Percentiles rank a stretch among this genome's conserved stretches.
phyloP scores from a whole-genome alignment of 2,329 filamentous ascomycete species.

The Bipolaris zeicola region DNA sequence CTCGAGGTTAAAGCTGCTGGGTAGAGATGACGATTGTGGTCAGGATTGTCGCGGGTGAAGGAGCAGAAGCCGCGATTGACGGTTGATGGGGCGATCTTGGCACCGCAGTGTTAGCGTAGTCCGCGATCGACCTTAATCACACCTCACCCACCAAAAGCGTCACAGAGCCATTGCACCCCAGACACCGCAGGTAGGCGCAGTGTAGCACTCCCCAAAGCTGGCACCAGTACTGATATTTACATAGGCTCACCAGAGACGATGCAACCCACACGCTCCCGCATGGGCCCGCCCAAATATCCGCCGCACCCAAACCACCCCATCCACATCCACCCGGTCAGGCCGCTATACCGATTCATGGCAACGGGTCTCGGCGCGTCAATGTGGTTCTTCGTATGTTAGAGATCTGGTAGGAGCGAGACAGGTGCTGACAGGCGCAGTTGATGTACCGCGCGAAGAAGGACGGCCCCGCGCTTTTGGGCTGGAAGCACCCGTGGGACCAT shows the following conservation, averaged over 20 bases:
- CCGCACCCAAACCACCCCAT: conserved; percentile 56
- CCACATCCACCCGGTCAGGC: conserved; percentile 65
- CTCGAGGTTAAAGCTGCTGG: conserved; percentile 23
- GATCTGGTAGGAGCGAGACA: not conserved
- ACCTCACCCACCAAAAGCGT: conserved; percentile 25
- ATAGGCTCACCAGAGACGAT: conserved; percentile 35
- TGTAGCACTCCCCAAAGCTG: not conserved
- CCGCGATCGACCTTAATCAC: conserved; percentile 33
- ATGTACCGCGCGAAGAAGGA: conserved; percentile 98
- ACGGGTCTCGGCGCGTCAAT: conserved; percentile 91
- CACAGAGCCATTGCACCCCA: conserved; percentile 41
- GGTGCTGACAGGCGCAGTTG: conserved; percentile 61
- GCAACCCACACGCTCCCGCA: conserved; percentile 35
- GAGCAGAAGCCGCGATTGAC: conserved; percentile 28
- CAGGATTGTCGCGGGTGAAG: conserved; percentile 15
- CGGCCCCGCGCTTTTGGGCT: conserved; percentile 85
- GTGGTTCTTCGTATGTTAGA: conserved; percentile 92
- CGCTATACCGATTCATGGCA: conserved; percentile 82
- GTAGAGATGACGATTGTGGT: conserved; percentile 19
- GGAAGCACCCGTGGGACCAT: conserved; percentile 73
- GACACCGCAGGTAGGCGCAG: conserved; percentile 30
- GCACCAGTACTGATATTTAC: conserved; percentile 8
- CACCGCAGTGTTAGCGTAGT: conserved; percentile 21
- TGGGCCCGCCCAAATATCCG: conserved; percentile 49
- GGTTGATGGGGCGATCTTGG: conserved; percentile 24